phyloP scores from a whole-genome alignment of 805 yeast genomes.

The Saccharomyces eubayanus region DNA sequence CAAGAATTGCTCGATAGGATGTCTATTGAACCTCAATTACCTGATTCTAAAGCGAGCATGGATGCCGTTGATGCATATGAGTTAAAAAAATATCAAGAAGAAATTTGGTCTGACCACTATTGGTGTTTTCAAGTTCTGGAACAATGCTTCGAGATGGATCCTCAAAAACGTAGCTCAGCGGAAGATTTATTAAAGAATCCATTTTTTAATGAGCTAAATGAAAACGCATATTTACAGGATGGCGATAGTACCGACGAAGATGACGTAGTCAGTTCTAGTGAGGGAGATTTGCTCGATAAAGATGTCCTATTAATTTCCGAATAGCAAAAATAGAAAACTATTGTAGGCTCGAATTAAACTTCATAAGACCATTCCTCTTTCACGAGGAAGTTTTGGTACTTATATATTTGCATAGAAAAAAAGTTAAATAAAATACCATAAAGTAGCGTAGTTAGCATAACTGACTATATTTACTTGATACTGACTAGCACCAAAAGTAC shows the following conservation, averaged over 20 bases:
- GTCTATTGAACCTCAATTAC: constrained; percentile 22
- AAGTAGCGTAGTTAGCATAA: not conserved
- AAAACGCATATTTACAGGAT: constrained; percentile 7
- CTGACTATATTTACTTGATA: not conserved
- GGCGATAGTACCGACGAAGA: constrained; percentile 25
- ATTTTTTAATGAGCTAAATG: constrained; percentile 44
- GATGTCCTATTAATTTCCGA: constrained; percentile 23
- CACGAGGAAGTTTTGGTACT: not conserved
- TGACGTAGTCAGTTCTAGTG: constrained; percentile 13
- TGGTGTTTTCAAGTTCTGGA: constrained; percentile 48
- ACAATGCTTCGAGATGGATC: constrained; percentile 51
- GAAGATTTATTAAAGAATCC: constrained; percentile 47
- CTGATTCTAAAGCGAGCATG: constrained; percentile 6
- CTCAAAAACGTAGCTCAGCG: constrained; percentile 48
- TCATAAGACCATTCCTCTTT: not conserved
- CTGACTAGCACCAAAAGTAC: not conserved
- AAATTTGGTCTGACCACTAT: constrained; percentile 31
- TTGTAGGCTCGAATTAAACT: not conserved
- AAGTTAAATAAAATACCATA: not conserved
- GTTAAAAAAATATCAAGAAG: constrained; percentile 27
- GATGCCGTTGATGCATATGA: constrained; percentile 13
- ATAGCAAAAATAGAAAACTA: constrained; percentile 1
- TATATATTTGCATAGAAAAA: not conserved
- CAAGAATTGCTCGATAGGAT: constrained; percentile 32
- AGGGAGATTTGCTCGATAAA: constrained; percentile 15